Percentiles rank a stretch among this genome's conserved stretches.
These are phyloP conservation scores for Apiotrichum sp. DNA, from an alignment of 1,284 basidiomycete species.

Conservation along the genomic window DNA sequence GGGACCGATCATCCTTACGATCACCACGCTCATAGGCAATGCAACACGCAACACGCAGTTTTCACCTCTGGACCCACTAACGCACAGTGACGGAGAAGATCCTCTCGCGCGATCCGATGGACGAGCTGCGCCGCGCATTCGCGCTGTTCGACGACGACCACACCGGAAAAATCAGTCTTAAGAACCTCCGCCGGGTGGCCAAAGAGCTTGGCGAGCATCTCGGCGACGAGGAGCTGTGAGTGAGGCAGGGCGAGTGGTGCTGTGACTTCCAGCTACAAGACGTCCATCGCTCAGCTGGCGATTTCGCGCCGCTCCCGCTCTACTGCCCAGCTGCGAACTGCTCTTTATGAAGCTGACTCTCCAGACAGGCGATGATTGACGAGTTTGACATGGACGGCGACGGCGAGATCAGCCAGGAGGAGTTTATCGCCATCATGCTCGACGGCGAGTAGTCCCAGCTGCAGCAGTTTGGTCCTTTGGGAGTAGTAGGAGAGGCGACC, in stretches of 20 bases:
- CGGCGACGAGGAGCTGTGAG: conserved; percentile 95
- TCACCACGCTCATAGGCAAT: too few relatives aligned
- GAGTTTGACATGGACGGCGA: conserved; percentile 99
- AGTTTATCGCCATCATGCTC: conserved; percentile 77
- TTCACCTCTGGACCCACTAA: background rate
- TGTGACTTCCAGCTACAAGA: background rate
- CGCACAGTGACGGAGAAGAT: conserved; percentile 85
- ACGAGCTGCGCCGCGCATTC: conserved; percentile 92
- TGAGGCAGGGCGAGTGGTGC: conserved; percentile 17
- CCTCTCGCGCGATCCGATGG: conserved; percentile 87
- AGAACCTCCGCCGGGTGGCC: conserved; percentile 86
- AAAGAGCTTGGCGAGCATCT: conserved; percentile 95
- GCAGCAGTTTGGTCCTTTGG: too few relatives aligned
- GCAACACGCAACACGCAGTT: background rate
- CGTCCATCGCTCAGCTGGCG: background rate
- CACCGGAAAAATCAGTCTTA: conserved; percentile 86
- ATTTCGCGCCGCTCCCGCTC: background rate
- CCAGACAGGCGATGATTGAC: conserved; percentile 98
- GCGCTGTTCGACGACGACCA: conserved; percentile 94
- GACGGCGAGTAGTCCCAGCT: conserved; percentile 60
- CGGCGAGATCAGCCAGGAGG: conserved; percentile 78
- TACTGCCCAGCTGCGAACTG: background rate
- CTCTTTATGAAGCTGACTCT: background rate
- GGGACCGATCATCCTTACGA: too few relatives aligned
- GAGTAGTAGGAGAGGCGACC: too few relatives aligned